Percentiles rank a stretch among this genome's conserved stretches.
phyloP scores from a whole-genome alignment of 1,284 basidiomycete genomes.

The Thecaphora frezii region DNA sequence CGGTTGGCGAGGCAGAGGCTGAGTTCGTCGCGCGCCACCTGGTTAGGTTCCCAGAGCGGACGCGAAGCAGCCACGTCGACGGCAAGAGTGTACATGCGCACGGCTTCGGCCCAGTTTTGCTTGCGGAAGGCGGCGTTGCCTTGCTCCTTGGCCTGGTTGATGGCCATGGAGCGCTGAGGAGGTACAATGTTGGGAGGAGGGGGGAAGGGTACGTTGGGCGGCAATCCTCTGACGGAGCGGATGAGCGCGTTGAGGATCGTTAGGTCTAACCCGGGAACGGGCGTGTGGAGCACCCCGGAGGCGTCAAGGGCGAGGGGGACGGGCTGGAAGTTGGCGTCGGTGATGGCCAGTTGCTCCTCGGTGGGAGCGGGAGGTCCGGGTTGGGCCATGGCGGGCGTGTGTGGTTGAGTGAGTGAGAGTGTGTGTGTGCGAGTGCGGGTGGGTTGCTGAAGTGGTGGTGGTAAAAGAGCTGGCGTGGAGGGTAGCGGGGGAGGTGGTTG shows the following conservation, averaged over 20 bases:
- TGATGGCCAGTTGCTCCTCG: slow-evolving; percentile 47
- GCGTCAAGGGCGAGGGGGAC: slow-evolving; percentile 42
- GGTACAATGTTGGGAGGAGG: slow-evolving; percentile 57
- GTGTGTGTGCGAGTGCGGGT: neutral
- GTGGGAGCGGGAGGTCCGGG: slow-evolving; percentile 44
- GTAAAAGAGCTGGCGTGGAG: neutral
- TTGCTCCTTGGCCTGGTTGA: slow-evolving; percentile 54
- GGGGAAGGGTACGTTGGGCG: slow-evolving; percentile 52
- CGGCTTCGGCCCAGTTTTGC: slow-evolving; percentile 70
- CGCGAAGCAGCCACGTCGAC: slow-evolving; percentile 78
- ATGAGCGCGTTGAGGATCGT: slow-evolving; percentile 56
- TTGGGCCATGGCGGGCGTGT: neutral
- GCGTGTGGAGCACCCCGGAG: slow-evolving; percentile 20
- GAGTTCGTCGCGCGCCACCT: slow-evolving; percentile 83
- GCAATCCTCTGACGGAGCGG: slow-evolving; percentile 45
- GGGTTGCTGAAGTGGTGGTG: too few relatives aligned
- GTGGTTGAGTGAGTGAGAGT: neutral
- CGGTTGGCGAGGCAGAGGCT: slow-evolving; percentile 86
- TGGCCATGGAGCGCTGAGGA: slow-evolving; percentile 47
- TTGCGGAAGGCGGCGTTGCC: slow-evolving; percentile 52
- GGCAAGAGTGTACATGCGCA: slow-evolving; percentile 81
- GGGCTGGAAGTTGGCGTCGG: slow-evolving; percentile 41
- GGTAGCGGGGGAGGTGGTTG: too few relatives aligned
- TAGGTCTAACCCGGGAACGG: slow-evolving; percentile 43
- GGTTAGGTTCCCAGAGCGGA: slow-evolving; percentile 84